phyloP scores from a whole-genome alignment of 192 early-diverging fungal genomes.

The Pilobolus umbonatus region DNA sequence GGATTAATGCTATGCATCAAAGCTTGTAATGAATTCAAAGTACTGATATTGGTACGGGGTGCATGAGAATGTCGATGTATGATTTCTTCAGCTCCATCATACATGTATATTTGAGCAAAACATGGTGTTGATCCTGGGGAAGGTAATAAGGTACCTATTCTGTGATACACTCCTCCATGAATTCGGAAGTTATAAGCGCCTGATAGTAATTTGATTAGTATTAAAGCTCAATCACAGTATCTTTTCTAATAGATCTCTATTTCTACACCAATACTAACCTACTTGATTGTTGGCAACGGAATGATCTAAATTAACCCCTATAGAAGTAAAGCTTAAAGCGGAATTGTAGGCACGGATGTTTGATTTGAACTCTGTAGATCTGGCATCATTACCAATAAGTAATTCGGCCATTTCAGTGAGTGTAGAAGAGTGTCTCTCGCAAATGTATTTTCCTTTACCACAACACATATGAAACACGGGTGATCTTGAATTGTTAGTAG shows the following conservation, averaged over 20 bases:
- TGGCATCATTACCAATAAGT: too few species aligned
- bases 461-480: background rate
- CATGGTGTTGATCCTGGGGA: background rate
- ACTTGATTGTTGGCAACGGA: background rate
- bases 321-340: slow-evolving; percentile 1
- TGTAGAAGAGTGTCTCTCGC: background rate
- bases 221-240: too few species aligned
- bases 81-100: background rate
- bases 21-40: background rate
- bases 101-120: slow-evolving; percentile 1
- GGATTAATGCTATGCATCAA: background rate
- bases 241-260: too few species aligned
- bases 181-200: background rate
- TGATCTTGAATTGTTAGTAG: background rate
- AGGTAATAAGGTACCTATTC: background rate
- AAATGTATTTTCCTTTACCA: background rate
- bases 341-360: background rate
- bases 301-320: background rate
- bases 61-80: background rate
- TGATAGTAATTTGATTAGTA: too few species aligned
- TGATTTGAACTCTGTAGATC: too few species aligned
- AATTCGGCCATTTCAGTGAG: background rate
- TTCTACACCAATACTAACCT: too few species aligned
- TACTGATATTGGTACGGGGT: background rate
- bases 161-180: background rate